Conservation (phyloP, 2,329 filamentous ascomycete genomes). For the Fusarium tricinctum region DNA sequence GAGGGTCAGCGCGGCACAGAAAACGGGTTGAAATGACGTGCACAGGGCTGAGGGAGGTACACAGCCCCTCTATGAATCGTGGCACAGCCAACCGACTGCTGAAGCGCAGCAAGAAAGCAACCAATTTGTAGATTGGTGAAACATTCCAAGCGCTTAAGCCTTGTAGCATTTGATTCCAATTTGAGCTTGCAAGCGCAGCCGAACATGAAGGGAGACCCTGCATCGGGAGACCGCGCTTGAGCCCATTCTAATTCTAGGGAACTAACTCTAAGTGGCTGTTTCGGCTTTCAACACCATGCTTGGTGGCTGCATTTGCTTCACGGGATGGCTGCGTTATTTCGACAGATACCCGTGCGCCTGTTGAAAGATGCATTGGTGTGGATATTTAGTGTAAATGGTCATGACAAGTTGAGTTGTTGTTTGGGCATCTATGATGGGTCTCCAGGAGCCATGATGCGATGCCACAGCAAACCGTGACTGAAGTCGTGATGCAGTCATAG, state of each 20-base stretch:
- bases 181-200: conserved; percentile 24
- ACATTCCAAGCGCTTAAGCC: conserved; percentile 7
- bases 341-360: conserved; percentile 1
- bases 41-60: conserved; percentile 36
- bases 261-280: conserved; percentile 6
- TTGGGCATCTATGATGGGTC: background rate
- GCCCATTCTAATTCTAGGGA: conserved; percentile 4
- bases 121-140: conserved; percentile 17
- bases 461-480: background rate
- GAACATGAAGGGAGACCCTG: background rate
- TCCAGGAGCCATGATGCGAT: conserved; percentile 7
- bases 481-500: background rate
- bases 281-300: conserved; percentile 2
- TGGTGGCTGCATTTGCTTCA: conserved; percentile 22
- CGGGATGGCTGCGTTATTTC: background rate
- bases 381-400: background rate
- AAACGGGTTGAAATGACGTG: conserved; percentile 27
- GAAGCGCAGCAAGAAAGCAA: conserved; percentile 26
- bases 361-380: background rate
- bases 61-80: conserved; percentile 34
- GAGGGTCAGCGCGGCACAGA: conserved; percentile 7
- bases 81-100: conserved; percentile 34
- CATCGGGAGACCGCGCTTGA: conserved; percentile 21
- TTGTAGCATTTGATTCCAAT: conserved; percentile 16
- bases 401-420: background rate